Evolutionary conservation across 257 asterid genomes (phyloP).

Genomic region (Cruciata laevipes): DNA sequence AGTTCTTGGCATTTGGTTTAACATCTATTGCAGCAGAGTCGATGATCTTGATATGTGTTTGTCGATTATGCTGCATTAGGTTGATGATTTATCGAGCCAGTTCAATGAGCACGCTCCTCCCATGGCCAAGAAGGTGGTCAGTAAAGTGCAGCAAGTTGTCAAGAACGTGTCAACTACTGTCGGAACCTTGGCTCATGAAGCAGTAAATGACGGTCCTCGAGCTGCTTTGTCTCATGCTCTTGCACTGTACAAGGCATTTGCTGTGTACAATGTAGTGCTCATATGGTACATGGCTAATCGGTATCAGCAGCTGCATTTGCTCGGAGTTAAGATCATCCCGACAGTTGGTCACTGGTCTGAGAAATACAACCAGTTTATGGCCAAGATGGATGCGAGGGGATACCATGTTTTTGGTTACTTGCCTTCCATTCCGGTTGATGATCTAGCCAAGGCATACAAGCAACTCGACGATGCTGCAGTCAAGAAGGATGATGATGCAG

Average conservation of each 20-base stretch:
- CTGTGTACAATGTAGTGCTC: conserved; percentile 31
- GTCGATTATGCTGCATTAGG: conserved; percentile 12
- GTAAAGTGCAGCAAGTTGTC: conserved; percentile 22
- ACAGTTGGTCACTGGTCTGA: conserved; percentile 45
- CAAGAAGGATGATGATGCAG: conserved; percentile 35
- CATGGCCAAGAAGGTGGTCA: conserved; percentile 35
- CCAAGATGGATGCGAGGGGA: conserved; percentile 43
- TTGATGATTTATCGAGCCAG: conserved; percentile 34
- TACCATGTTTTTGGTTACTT: conserved; percentile 36
- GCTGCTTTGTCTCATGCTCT: conserved; percentile 48
- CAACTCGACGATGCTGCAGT: conserved; percentile 43
- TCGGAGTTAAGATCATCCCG: conserved; percentile 33
- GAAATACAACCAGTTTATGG: conserved; percentile 46
- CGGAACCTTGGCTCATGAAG: conserved; percentile 41
- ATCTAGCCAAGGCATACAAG: conserved; percentile 52
- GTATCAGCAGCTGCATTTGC: conserved; percentile 39
- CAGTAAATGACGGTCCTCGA: conserved; percentile 45
- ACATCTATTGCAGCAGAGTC: background rate
- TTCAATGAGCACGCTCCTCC: conserved; percentile 57
- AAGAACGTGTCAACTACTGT: conserved; percentile 31
- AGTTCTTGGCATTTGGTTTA: background rate
- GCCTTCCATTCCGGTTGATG: conserved; percentile 67
- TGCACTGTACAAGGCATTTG: conserved; percentile 33
- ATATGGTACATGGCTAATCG: conserved; percentile 38
- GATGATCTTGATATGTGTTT: background rate